These are phyloP conservation scores for Pholiota adiposa DNA, from an alignment of 1,284 basidiomycete genomes.

Conservation along the genomic window DNA sequence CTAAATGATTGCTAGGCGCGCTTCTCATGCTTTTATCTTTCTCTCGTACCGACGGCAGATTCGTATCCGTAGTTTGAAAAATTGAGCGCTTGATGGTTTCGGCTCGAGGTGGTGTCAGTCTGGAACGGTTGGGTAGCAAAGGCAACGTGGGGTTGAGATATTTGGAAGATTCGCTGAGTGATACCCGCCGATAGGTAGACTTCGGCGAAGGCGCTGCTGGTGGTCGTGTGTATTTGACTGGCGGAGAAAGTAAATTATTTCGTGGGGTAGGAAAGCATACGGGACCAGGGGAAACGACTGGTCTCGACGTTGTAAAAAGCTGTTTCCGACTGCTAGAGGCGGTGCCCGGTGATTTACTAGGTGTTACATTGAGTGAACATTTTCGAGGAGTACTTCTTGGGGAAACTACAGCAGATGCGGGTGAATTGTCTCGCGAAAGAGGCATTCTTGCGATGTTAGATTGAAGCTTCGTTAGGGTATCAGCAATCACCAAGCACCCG, in stretches of 20 bases:
- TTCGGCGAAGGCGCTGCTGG: background rate
- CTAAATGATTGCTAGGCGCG: background rate
- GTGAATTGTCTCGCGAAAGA: background rate
- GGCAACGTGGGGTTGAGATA: background rate
- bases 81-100: constrained; percentile 16
- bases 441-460: background rate
- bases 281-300: background rate
- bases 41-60: constrained; percentile 8
- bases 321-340: background rate
- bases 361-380: background rate
- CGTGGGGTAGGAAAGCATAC: background rate
- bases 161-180: background rate
- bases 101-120: constrained; percentile 6
- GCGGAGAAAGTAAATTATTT: background rate
- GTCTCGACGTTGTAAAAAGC: background rate
- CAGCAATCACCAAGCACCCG: background rate
- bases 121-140: constrained; percentile 5
- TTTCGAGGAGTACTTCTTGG: no score
- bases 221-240: no score
- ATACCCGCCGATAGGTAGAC: background rate
- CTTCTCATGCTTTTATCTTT: background rate
- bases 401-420: no score
- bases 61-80: constrained; percentile 25
- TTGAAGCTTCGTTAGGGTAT: background rate
- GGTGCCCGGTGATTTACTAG: background rate